Base-by-base conservation (phyloP, 257 asterid species). In the Sherardia arvensis region DNA sequence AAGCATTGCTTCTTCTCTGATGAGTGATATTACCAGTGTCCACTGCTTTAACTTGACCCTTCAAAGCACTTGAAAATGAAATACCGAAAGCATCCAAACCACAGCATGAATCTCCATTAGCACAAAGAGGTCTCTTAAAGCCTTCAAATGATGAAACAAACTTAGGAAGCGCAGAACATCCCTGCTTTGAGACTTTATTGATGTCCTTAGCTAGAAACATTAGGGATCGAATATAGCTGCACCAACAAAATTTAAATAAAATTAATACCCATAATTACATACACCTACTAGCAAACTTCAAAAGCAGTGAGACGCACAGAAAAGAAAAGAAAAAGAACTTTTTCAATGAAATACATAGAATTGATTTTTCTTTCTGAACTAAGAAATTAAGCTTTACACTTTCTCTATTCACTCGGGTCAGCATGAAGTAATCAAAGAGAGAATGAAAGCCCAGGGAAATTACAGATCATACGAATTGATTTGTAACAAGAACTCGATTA, bases 161-260 rank as follows among this genome's bases (percentile, higher is more conserved):
- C 21, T 63, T n/a, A 53, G 15, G 55, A 33, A 54, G 51, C 3
- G 45, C 29, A n/a, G 18, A 29, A 21, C 45, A 4, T 8, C 14
- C 22, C 12, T 56, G 23, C 53, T 45, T 62, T 18, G 66, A 62
- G 10, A 63, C 51, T 15, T 61, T 53, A 17, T 26, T 53, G 36
- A 60, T 20, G 59, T 63, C 57, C 59, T 33, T 61, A 23, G 59
- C 26, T 23, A 55, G 59, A 26, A 62, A 67, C 77, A 72, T 72
- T 62, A 23, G 62, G 29, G 27, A 61, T 61, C 12, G 23, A 38
- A 61, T 1, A 22, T 5, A 23, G 17, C 66, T 38, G 66, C 66
- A 61, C 34, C 66, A 21, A 38, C 15, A 32, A 32, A 32, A 32
- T 8, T 4, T 0, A 38, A 38, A 38, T 17, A 11, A 43, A 43